phyloP scores from a whole-genome alignment of 202 grass and related monocot species.

The Setaria viridis region DNA sequence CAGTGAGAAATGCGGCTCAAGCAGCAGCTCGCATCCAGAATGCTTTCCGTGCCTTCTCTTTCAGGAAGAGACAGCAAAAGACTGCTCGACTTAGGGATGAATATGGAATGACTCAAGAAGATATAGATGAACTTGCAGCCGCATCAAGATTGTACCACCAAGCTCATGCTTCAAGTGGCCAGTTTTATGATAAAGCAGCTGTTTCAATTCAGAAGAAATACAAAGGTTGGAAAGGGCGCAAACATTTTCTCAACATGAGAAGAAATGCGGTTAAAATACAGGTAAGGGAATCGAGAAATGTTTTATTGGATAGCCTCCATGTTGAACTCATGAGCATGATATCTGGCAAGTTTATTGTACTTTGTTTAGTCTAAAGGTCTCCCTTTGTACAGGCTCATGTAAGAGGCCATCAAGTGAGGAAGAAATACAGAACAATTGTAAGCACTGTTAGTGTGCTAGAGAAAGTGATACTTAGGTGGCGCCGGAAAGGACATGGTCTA shows the following conservation, averaged over 20 bases:
- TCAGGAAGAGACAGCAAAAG: constrained; percentile 79
- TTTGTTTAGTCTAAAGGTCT: constrained; percentile 18
- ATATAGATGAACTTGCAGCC: constrained; percentile 86
- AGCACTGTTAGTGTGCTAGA: constrained; percentile 92
- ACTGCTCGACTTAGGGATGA: constrained; percentile 63
- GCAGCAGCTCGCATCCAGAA: constrained; percentile 95
- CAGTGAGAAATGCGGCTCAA: constrained; percentile 91
- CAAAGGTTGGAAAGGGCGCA: constrained; percentile 92
- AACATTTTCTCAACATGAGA: constrained; percentile 76
- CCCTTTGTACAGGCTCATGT: constrained; percentile 74
- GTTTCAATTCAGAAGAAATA: constrained; percentile 96
- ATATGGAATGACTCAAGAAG: constrained; percentile 92
- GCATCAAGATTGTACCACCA: constrained; percentile 62
- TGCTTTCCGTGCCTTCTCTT: constrained; percentile 95
- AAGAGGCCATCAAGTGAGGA: constrained; percentile 97
- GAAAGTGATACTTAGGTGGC: constrained; percentile 96
- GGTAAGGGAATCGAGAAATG: constrained; percentile 36
- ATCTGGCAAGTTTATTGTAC: constrained; percentile 28
- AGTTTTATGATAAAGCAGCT: constrained; percentile 89
- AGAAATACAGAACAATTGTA: constrained; percentile 77
- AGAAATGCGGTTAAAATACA: constrained; percentile 74
- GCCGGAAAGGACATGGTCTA: constrained; percentile 80
- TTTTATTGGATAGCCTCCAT: constrained; percentile 30
- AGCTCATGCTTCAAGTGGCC: constrained; percentile 55
- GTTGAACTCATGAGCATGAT: constrained; percentile 25